Evolutionary conservation across 2,329 filamentous ascomycete genomes (phyloP), one percentile per base, ranked within the genome.

Genomic region (Sphaerulina vaccinii): DNA sequence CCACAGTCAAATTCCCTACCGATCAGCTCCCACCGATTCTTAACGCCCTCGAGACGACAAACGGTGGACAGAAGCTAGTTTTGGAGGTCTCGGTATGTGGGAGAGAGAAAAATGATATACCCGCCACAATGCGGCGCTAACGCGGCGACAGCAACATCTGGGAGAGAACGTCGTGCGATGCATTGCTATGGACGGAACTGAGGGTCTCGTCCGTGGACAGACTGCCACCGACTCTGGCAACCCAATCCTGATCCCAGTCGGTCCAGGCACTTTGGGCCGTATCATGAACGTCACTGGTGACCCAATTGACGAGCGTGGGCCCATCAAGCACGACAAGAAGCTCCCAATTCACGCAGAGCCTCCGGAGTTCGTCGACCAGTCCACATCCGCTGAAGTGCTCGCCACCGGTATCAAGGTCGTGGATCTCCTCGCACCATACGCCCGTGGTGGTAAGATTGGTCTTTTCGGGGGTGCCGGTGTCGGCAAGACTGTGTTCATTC

Each of bases 221-320:
- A 82, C 83, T 75, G 90, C 86, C 67, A 77, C 75, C 68, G 93
- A 99, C 78, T 96, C 92, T 73, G 93, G 93, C 74, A 80, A 84
- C 66, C 93, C 93, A 73, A 99, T 99, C 82, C 90, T 83, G 78
- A 91, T 99, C 70, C 92, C 92, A 73, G 92, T 97, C 77, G 93
- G 93, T 70, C 83, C 84, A 73, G 88, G 81, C 74, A 96, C 90
- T 65, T 88, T 99, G 68, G 93, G 93, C 71, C 93, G 93, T 82
- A 99, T 99, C 84, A 91, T 99, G 81, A 99, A 99, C 85, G 93
- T 99, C 80, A 99, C 93, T 81, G 93, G 93, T 85, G 92, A 99
- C 79, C 93, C 93, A 73, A 97, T 99, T 79, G 93, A 99, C 75
- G 93, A 97, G 84, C 90, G 93, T 81, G 93, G 93, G 67, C 93